Conservation (phyloP, 75 land plant genomes). For the Selaginella moellendorffii region DNA sequence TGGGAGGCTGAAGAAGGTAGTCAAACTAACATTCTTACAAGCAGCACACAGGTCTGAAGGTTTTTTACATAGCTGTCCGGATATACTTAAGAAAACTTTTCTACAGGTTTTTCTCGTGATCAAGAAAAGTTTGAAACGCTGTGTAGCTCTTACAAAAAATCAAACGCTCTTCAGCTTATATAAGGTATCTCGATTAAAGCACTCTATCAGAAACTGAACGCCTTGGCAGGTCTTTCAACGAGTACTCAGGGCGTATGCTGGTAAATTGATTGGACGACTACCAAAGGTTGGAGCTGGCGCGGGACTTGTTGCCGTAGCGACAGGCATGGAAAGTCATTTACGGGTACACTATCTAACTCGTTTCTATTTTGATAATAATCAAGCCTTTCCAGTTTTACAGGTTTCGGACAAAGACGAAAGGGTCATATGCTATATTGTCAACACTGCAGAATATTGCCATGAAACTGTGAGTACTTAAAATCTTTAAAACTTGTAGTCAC, state of each 20-base stretch:
- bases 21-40: constrained; percentile 80
- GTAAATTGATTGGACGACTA: constrained; percentile 55
- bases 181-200: constrained; percentile 45
- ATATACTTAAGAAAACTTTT: not conserved
- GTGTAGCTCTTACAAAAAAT: constrained; percentile 81
- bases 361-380: not conserved
- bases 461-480: too few relatives aligned
- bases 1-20: constrained; percentile 97
- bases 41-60: constrained; percentile 84
- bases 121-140: constrained; percentile 87
- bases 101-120: constrained; percentile 80
- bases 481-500: too few relatives aligned
- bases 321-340: constrained; percentile 89
- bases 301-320: constrained; percentile 92
- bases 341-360: constrained; percentile 32
- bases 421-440: constrained; percentile 90
- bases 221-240: constrained; percentile 93
- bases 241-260: constrained; percentile 81
- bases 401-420: constrained; percentile 64
- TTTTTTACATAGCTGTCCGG: not conserved
- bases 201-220: not conserved
- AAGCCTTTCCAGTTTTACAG: constrained; percentile 5
- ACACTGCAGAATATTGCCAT: constrained; percentile 97
- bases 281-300: constrained; percentile 66
- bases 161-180: constrained; percentile 84